Evolutionary conservation across 1,284 basidiomycete genomes (phyloP).

Genomic region (Trichosporon ovoides): DNA sequence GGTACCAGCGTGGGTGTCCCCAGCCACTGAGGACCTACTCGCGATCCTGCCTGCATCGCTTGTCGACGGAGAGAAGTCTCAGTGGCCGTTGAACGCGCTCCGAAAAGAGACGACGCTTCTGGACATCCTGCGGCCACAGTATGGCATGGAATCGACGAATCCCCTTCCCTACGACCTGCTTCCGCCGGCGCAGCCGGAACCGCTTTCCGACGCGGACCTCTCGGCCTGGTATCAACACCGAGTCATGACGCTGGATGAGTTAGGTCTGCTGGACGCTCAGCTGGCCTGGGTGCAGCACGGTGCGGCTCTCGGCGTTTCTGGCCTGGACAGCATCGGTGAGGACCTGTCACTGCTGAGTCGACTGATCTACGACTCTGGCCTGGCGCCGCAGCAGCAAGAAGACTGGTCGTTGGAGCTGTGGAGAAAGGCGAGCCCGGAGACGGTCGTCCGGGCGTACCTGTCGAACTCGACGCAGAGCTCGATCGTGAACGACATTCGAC

Average conservation of each 20-base stretch:
- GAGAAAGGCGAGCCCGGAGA: constrained; percentile 60
- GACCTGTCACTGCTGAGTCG: constrained; percentile 78
- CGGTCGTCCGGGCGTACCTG: constrained; percentile 69
- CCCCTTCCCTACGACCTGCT: constrained; percentile 14
- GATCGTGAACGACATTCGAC: constrained; percentile 64
- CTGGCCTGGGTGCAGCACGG: constrained; percentile 76
- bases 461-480: constrained; percentile 61
- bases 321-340: constrained; percentile 77
- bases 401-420: constrained; percentile 71
- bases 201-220: constrained; percentile 50
- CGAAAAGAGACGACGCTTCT: constrained; percentile 6
- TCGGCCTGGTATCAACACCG: constrained; percentile 67
- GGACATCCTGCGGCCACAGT: constrained; percentile 8
- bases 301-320: constrained; percentile 68
- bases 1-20: constrained; percentile 66
- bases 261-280: constrained; percentile 72
- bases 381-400: constrained; percentile 29
- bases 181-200: constrained; percentile 12
- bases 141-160: constrained; percentile 6
- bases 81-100: constrained; percentile 14
- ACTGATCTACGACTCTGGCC: constrained; percentile 69
- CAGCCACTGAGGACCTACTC: constrained; percentile 54
- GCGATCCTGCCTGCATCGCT: constrained; percentile 64
- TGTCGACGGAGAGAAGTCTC: constrained; percentile 48
- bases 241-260: constrained; percentile 60